Evolutionary conservation across 371 early-diverging fungal genomes (phyloP), one percentile per base, ranked within the genome.

Genomic region (Astathelohania contejeani): DNA sequence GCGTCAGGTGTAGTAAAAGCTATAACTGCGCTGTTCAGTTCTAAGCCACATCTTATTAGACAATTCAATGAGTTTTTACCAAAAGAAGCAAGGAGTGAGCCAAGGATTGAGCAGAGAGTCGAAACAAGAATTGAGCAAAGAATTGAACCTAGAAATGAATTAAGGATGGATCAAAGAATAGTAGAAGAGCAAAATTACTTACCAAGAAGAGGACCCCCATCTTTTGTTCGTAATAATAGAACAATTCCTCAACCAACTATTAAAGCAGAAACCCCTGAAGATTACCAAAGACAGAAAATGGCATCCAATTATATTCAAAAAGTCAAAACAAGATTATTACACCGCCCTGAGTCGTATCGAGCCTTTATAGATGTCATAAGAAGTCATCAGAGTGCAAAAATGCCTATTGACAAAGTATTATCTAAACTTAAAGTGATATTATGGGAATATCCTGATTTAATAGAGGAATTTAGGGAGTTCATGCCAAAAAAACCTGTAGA

Each of bases 51-150:
- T 28, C 78, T 98, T 27, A 87, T 98, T 37, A 83, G 80, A 53
- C 93, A 90, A 18, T 98, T 98, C 77, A 97, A 95, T 73, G 90
- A 94, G 0, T 98, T 97, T 69, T 68, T 97, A 49, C 96, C 96
- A 9, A 85, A 87, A 12, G 92, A 92, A 0, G 92, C 87, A 65
- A 79, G 81, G 53, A 88, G 93, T 55, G 90, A 88, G 64, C 83
- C 0, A 59, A 70, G 14, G 80, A 82, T 32, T 78, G 80, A 37
- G 83, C 32, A 32, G 12, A 4, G 7, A 7, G 12, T 32, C 12
- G 4, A 4, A 7, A 32, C 32, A 32, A n/a, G n/a, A n/a, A n/a
- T n/a, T n/a, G n/a, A n/a, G n/a, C n/a, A n/a, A n/a, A n/a, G n/a
- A n/a, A n/a, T n/a, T n/a, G n/a, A n/a, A n/a, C n/a, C n/a, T n/a